Base-by-base conservation (phyloP, 208 protist species). In the Leishmania martiniquensis region DNA sequence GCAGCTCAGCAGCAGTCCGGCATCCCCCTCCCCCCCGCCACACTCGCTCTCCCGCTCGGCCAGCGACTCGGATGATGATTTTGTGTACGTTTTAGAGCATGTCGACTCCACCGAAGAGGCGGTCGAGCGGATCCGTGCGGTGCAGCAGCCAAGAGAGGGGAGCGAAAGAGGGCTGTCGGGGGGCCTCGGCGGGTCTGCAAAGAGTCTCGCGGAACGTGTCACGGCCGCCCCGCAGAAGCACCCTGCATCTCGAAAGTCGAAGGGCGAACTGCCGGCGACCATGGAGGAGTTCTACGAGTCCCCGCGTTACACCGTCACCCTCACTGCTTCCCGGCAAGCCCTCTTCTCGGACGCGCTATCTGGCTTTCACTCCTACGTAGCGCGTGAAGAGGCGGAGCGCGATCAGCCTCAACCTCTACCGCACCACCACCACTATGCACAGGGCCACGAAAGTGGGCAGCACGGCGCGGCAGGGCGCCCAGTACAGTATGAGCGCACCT, bases 331-430 rank as follows among this genome's bases (percentile, higher is more conserved):
- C 13, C 82, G 85, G 7, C 75, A 82, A 45, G 85, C 85, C 67
- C 32, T 91, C 74, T 85, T 91, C 74, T 76, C 83, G 17, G 87
- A 91, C 71, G 87, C 87, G 3, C 78, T 91, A 7, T 86, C 78
- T 12, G 87, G 87, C 20, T 91, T 91, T 68, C 77, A 83, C 70
- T 87, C 85, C 29, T 85, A 87, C 68, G 82, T 82, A 63, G 72
- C 80, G 37, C 79, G 78, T 17, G 87, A 91, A 60, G 71, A 78
- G 52, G 77, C 63, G 59, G 76, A 89, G 77, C 66, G 75, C 55
- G 68, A 78, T 39, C 51, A 69, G 13, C 75, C 87, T 45, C 49
- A 63, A 1, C 37, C 57, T 42, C 62, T 77, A 7, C n/a, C n/a
- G n/a, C 77, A 78, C 20, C 72, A 39, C 32, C 55, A 76, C 5